A percentile compares a stretch with the other conserved stretches of the same genome.
Conservation (phyloP, 2,329 filamentous ascomycete species). For the Fusarium sp. region DNA sequence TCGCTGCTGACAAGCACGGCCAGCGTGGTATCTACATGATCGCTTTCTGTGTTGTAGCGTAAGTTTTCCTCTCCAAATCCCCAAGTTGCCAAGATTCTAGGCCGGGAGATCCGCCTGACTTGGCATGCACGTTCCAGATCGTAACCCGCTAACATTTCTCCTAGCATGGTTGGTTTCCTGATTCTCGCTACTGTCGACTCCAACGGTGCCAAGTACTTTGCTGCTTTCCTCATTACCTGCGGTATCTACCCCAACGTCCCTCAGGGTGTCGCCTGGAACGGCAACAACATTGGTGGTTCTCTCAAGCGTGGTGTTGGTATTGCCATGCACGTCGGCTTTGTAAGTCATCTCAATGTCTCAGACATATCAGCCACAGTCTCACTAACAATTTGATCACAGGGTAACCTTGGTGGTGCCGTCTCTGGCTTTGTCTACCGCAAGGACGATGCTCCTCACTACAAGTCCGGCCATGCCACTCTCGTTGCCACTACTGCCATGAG, state of each 20-base stretch:
- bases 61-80: slow-evolving; percentile 37
- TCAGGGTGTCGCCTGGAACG: slow-evolving; percentile 71
- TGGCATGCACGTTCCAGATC: slow-evolving; percentile 9
- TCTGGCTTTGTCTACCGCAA: slow-evolving; percentile 55
- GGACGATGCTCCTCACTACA: slow-evolving; percentile 67
- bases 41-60: slow-evolving; percentile 55
- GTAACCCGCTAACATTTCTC: slow-evolving; percentile 30
- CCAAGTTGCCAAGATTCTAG: slow-evolving; percentile 19
- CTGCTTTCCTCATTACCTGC: slow-evolving; percentile 60
- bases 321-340: slow-evolving; percentile 68
- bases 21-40: slow-evolving; percentile 59
- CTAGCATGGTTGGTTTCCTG: slow-evolving; percentile 54
- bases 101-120: slow-evolving; percentile 21
- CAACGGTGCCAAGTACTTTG: slow-evolving; percentile 63
- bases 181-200: slow-evolving; percentile 54
- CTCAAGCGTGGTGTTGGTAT: slow-evolving; percentile 70
- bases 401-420: slow-evolving; percentile 57
- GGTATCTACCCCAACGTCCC: slow-evolving; percentile 69
- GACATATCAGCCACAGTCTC: slow-evolving; percentile 17
- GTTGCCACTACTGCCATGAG: slow-evolving; percentile 69
- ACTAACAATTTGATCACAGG: slow-evolving; percentile 48
- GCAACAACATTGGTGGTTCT: slow-evolving; percentile 71
- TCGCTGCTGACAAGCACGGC: slow-evolving; percentile 59
- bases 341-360: slow-evolving; percentile 41
- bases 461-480: slow-evolving; percentile 72